Conservation (phyloP, 805 yeast species). For the Barnettozyma vustinii region DNA sequence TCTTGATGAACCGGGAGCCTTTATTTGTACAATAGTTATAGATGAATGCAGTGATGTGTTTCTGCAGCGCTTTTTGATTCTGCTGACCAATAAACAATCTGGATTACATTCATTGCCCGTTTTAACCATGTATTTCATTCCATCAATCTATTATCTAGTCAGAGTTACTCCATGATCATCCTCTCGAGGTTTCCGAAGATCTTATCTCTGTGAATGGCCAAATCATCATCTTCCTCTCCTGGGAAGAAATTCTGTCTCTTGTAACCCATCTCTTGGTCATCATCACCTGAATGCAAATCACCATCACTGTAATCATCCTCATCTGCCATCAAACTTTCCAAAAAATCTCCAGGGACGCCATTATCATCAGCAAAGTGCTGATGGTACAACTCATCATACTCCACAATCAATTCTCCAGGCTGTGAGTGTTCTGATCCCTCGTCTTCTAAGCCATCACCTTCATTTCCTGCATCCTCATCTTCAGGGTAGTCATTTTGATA, state of each 20-base stretch:
- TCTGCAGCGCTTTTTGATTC: neutral
- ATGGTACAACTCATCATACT: conserved; percentile 7
- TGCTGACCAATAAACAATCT: conserved; percentile 1
- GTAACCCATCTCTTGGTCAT: conserved; percentile 30
- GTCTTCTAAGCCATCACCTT: conserved; percentile 15
- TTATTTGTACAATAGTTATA: neutral
- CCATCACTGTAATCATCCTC: conserved; percentile 25
- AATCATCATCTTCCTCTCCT: conserved; percentile 42
- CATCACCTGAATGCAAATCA: conserved; percentile 52
- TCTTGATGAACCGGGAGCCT: neutral
- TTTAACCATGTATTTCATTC: neutral
- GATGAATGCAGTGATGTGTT: neutral
- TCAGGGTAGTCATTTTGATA: conserved; percentile 94
- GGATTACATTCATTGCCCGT: no score
- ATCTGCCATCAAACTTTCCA: conserved; percentile 1
- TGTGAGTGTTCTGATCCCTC: conserved; percentile 1
- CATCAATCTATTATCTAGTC: no score
- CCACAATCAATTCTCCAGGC: conserved; percentile 1
- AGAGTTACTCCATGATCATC: conserved; percentile 35
- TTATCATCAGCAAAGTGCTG: conserved; percentile 1
- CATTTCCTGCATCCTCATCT: conserved; percentile 66
- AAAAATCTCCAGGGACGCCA: conserved; percentile 4
- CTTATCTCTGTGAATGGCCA: conserved; percentile 46
- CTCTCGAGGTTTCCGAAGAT: conserved; percentile 41
- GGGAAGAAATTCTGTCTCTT: conserved; percentile 51